Percentiles rank a stretch among this genome's conserved stretches.
Evolutionary conservation across 805 yeast genomes (phyloP).

Genomic region (Wickerhamomyces canadensis): DNA sequence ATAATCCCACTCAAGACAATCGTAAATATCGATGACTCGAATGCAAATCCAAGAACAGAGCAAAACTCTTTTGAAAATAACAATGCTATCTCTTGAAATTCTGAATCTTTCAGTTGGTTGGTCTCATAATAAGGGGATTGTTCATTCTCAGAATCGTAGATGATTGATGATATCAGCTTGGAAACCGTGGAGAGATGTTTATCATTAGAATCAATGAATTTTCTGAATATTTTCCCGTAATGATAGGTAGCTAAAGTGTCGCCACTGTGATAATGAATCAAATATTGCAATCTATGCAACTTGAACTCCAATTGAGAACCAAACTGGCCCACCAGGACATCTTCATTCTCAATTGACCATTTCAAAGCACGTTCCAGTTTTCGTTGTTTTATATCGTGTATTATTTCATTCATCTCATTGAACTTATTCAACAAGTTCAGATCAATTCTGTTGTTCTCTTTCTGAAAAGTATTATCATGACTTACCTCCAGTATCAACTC

Average conservation of each 20-base stretch:
- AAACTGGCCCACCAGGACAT: conserved; percentile 7
- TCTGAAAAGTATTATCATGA: conserved; percentile 22
- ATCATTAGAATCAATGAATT: conserved; percentile 32
- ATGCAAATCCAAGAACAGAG: conserved; percentile 39
- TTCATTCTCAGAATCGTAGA: conserved; percentile 17
- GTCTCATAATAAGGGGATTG: conserved; percentile 20
- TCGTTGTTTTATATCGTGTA: conserved; percentile 29
- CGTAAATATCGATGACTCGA: conserved; percentile 47
- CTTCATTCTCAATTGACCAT: conserved; percentile 36
- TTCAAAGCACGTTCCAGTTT: conserved; percentile 40
- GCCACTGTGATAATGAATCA: conserved; percentile 25
- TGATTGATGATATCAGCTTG: conserved; percentile 35
- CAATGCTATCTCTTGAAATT: conserved; percentile 26
- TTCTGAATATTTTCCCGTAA: conserved; percentile 40
- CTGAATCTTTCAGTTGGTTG: conserved; percentile 21
- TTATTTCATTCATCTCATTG: conserved; percentile 36
- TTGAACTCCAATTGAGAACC: conserved; percentile 42
- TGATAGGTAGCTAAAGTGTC: conserved; percentile 29
- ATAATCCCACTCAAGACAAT: conserved; percentile 47
- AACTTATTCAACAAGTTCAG: conserved; percentile 30
- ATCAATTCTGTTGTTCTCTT: conserved; percentile 11
- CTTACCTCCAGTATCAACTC: neutral
- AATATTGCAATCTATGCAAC: conserved; percentile 38
- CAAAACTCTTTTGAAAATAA: conserved; percentile 47
- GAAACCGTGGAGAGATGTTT: conserved; percentile 35